A percentile compares a stretch with the other conserved stretches of the same genome.
Conservation (phyloP, 805 yeast species). For the Wickerhamiella brachini region DNA sequence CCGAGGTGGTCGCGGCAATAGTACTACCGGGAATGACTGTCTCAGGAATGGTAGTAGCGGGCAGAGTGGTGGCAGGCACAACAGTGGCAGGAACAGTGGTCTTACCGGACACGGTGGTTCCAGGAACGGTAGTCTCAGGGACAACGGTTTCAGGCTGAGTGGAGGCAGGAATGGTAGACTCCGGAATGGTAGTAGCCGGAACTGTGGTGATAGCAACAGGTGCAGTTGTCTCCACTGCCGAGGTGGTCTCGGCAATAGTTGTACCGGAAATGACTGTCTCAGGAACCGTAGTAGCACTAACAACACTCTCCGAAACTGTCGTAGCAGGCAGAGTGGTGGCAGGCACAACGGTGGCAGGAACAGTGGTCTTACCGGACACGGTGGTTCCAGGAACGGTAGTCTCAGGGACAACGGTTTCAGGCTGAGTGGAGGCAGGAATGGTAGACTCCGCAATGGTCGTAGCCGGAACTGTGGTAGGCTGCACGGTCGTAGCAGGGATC, state of each 20-base stretch:
- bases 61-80: not conserved
- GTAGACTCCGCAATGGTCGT: not conserved
- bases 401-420: not conserved
- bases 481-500: not conserved
- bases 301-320: not conserved
- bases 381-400: not conserved
- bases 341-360: not conserved
- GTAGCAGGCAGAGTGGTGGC: not conserved
- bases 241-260: not conserved
- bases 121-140: not conserved
- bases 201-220: not conserved
- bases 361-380: not conserved
- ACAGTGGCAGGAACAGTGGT: not conserved
- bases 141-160: not conserved
- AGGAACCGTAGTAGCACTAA: not conserved
- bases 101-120: not conserved
- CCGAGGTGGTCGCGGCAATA: not conserved
- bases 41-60: not conserved
- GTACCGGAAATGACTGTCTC: not conserved
- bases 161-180: not conserved
- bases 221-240: not conserved
- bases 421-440: not conserved
- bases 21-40: not conserved
- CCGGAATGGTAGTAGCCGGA: not conserved
- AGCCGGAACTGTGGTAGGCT: not conserved